Percentiles rank a stretch among this genome's conserved stretches.
Evolutionary conservation across 1,284 basidiomycete species (phyloP).

Genomic region (Fereydounia khargensis): DNA sequence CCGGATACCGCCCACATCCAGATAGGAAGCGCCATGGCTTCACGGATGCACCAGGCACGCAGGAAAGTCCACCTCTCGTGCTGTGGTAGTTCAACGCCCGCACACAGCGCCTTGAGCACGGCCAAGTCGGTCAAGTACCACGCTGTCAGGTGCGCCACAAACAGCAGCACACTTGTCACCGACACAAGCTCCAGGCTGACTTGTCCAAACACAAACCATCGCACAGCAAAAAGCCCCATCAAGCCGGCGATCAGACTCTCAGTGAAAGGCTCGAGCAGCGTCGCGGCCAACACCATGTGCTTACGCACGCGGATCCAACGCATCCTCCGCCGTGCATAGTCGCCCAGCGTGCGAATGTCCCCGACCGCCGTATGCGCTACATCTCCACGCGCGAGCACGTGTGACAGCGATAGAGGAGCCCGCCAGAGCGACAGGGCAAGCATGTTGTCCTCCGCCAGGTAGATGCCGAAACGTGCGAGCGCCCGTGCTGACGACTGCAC

Average conservation of each 20-base stretch:
- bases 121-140: slow-evolving; percentile 22
- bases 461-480: slow-evolving; percentile 53
- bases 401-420: slow-evolving; percentile 39
- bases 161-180: slow-evolving; percentile 19
- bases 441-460: slow-evolving; percentile 57
- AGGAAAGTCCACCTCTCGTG: slow-evolving; percentile 9
- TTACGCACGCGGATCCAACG: slow-evolving; percentile 57
- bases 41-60: slow-evolving; percentile 45
- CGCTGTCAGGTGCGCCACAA: slow-evolving; percentile 18
- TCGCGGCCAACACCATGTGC: slow-evolving; percentile 52
- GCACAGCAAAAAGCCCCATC: slow-evolving; percentile 10
- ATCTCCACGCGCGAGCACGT: slow-evolving; percentile 39
- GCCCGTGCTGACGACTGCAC: slow-evolving; percentile 25
- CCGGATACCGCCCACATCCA: slow-evolving; percentile 54
- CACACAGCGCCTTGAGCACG: slow-evolving; percentile 18
- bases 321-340: slow-evolving; percentile 50
- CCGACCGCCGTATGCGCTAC: slow-evolving; percentile 51
- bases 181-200: slow-evolving; percentile 21
- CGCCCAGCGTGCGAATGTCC: slow-evolving; percentile 48
- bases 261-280: slow-evolving; percentile 51
- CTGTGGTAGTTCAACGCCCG: slow-evolving; percentile 10
- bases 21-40: slow-evolving; percentile 51
- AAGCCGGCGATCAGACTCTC: slow-evolving; percentile 50
- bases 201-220: slow-evolving; percentile 2
- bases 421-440: slow-evolving; percentile 51